Percentiles rank a stretch among this genome's conserved stretches.
Evolutionary conservation across 768 basidiomycete species (phyloP).

Genomic region (Tricholoma sp.): DNA sequence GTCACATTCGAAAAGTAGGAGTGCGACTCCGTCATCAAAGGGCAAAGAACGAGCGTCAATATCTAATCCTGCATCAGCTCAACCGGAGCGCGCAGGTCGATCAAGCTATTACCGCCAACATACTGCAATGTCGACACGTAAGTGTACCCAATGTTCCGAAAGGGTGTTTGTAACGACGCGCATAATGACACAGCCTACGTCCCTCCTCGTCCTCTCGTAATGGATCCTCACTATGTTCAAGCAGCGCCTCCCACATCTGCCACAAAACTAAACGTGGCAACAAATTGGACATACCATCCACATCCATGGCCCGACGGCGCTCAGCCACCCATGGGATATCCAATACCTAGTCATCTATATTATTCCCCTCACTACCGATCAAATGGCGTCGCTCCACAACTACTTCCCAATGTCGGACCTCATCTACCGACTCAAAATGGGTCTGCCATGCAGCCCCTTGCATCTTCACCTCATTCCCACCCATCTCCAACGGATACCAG

Average conservation of each 20-base stretch:
- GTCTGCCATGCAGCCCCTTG: neutral
- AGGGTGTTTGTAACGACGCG: no score
- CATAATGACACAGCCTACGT: constrained; percentile 31
- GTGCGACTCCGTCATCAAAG: constrained; percentile 41
- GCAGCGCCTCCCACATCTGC: constrained; percentile 51
- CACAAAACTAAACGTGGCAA: constrained; percentile 36
- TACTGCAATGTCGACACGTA: constrained; percentile 42
- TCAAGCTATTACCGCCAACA: constrained; percentile 67
- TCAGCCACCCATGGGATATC: constrained; percentile 14
- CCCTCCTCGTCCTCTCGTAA: constrained; percentile 32
- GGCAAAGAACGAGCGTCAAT: constrained; percentile 31
- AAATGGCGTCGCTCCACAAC: constrained; percentile 14
- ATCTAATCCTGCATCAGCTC: constrained; percentile 21
- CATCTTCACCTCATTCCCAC: constrained; percentile 5
- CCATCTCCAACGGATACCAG: constrained; percentile 1
- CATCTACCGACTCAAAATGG: constrained; percentile 4
- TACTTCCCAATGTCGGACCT: constrained; percentile 17
- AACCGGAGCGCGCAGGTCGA: constrained; percentile 30
- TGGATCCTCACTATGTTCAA: constrained; percentile 40
- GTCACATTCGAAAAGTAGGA: constrained; percentile 46
- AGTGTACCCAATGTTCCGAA: constrained; percentile 11
- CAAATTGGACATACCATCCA: constrained; percentile 33
- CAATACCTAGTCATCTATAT: constrained; percentile 13
- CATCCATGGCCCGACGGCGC: constrained; percentile 35
- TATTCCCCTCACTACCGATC: constrained; percentile 48